These are phyloP conservation scores for Iberis amara DNA, from an alignment of 441 rosid genomes.

Conservation along the genomic window DNA sequence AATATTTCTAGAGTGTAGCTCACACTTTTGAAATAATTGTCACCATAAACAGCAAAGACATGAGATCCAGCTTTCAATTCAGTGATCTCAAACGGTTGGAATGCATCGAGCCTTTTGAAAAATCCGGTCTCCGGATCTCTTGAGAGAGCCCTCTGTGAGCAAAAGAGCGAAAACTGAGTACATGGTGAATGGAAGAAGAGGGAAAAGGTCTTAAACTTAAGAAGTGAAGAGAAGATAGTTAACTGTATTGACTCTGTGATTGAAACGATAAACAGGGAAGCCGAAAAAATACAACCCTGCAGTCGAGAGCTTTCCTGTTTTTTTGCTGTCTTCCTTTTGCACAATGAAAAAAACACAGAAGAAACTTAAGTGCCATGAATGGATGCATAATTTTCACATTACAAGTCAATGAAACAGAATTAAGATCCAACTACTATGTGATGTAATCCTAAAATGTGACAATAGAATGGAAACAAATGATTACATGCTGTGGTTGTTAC, in stretches of 20 bases:
- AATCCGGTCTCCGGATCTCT: conserved; percentile 83
- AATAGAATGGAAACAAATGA: neutral
- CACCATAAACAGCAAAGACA: conserved; percentile 87
- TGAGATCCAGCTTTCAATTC: conserved; percentile 80
- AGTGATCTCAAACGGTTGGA: conserved; percentile 85
- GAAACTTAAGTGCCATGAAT: neutral
- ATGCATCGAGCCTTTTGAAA: conserved; percentile 81
- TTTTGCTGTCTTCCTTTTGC: conserved; percentile 72
- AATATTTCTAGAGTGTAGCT: conserved; percentile 80
- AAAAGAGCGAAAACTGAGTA: conserved; percentile 23
- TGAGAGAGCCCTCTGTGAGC: conserved; percentile 56
- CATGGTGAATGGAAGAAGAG: neutral
- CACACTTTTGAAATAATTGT: conserved; percentile 82
- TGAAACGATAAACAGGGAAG: conserved; percentile 82
- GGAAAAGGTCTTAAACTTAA: neutral
- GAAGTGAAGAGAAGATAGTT: conserved; percentile 29
- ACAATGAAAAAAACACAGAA: conserved; percentile 6
- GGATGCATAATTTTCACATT: neutral
- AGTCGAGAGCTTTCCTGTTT: conserved; percentile 69
- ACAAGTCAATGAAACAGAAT: too few relatives aligned
- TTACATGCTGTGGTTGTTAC: neutral
- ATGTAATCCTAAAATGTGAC: too few relatives aligned
- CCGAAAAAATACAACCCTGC: conserved; percentile 92
- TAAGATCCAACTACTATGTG: too few relatives aligned
- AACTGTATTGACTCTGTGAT: conserved; percentile 60